Evolutionary conservation across 2,329 filamentous ascomycete species (phyloP).

Genomic region (Exophiala phaeomuriformis): DNA sequence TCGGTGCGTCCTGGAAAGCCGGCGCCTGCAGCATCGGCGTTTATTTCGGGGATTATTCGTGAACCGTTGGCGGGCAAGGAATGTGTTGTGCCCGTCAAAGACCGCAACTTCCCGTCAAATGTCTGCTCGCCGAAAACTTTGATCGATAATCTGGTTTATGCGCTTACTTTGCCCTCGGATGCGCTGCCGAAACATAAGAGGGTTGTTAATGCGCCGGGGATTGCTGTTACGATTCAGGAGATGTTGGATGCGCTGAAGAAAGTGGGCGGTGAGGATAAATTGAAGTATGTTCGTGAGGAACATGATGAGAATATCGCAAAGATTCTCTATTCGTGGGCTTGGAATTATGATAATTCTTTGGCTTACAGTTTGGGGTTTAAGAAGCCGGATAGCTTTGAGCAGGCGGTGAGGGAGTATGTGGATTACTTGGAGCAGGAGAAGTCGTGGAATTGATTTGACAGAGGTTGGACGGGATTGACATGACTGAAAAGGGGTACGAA

Average conservation of each 20-base stretch:
- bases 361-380: conserved; percentile 47
- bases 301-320: conserved; percentile 44
- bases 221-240: conserved; percentile 46
- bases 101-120: conserved; percentile 47
- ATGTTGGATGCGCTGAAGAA: conserved; percentile 51
- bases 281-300: conserved; percentile 47
- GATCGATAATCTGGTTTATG: conserved; percentile 48
- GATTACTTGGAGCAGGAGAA: conserved; percentile 30
- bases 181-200: conserved; percentile 41
- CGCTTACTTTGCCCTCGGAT: conserved; percentile 39
- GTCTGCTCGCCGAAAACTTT: conserved; percentile 49
- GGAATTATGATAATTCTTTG: conserved; percentile 48
- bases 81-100: conserved; percentile 47
- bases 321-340: conserved; percentile 52
- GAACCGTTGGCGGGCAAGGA: conserved; percentile 53
- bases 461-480: neutral
- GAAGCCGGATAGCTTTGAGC: conserved; percentile 47
- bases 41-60: conserved; percentile 57
- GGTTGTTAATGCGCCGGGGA: conserved; percentile 53
- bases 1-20: conserved; percentile 55
- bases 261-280: conserved; percentile 48
- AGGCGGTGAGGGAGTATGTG: conserved; percentile 52
- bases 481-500: neutral
- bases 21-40: conserved; percentile 55
- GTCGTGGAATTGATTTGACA: neutral